Evolutionary conservation across 306 rosid species (phyloP), one percentile per base, ranked within the genome.

Genomic region (Neltuma alba): DNA sequence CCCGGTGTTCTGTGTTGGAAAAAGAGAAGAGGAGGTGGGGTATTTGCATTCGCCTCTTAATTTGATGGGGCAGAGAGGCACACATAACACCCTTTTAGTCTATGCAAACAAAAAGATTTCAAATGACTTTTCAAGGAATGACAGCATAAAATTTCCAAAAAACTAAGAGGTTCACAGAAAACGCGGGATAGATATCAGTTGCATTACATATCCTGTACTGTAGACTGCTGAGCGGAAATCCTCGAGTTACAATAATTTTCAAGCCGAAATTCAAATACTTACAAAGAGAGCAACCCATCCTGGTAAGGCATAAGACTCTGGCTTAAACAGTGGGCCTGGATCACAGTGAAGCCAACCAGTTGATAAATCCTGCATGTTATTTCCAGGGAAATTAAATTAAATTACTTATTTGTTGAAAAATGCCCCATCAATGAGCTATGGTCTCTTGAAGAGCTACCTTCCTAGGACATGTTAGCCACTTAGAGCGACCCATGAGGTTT

Each of bases 331-430:
- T n/a, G 89, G 86, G 70, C 94, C 99, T 42, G 99, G 97, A 85
- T 96, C 99, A 87, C 99, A 96, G 48, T 88, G 82, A 85, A 93
- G 94, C 99, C 99, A 96, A 79, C 90, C 90, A 79, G 92, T 90
- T 79, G 97, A 89, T 83, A 96, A 84, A 85, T 96, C 99, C 99
- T 96, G 91, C 87, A 87, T 48, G 77, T 83, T 41, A 74, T 79
- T 71, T 42, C 75, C 85, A 84, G 25, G 25, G 34, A 73, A 62
- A 52, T 57, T 72, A 69, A 75, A 47, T 75, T 13, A 61, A 48
- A 75, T 74, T 65, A 75, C 41, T 76, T 61, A 7, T n/a, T 76
- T 76, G 77, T 57, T 50, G 54, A 81, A 58, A 70, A 34, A 76
- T 28, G 74, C 30, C 71, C 73, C 60, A 61, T 67, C 60, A 74